Conservation (phyloP, 805 yeast species). For the Pichia rugopelliculosa region DNA sequence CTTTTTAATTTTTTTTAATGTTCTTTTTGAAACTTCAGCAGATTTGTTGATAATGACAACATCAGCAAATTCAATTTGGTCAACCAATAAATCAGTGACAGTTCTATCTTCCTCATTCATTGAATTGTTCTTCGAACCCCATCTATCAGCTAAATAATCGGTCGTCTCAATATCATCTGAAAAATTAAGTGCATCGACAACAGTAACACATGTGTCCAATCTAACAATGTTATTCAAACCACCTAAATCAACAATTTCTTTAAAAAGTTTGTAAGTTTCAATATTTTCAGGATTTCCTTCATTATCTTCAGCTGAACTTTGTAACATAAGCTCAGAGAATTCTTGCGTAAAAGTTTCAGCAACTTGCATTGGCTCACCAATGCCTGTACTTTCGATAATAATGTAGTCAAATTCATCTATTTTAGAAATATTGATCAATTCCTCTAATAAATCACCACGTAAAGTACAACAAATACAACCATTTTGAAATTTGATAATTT, state of each 20-base stretch:
- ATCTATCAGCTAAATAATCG: constrained; percentile 35
- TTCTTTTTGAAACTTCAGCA: constrained; percentile 23
- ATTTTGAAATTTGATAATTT: constrained; percentile 38
- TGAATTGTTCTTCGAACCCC: constrained; percentile 28
- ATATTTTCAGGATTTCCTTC: constrained; percentile 8
- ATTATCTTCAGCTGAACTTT: constrained; percentile 3
- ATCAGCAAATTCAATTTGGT: constrained; percentile 41
- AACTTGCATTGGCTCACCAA: constrained; percentile 44
- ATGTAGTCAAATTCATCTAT: constrained; percentile 34
- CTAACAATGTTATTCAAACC: constrained; percentile 34
- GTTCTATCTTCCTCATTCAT: constrained; percentile 37
- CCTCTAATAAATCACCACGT: constrained; percentile 40
- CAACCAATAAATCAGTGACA: constrained; percentile 38
- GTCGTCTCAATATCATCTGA: constrained; percentile 36
- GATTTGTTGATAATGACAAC: constrained; percentile 37
- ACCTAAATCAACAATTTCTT: constrained; percentile 30
- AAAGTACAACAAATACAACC: constrained; percentile 45
- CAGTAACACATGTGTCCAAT: constrained; percentile 41
- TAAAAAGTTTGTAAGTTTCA: constrained; percentile 11
- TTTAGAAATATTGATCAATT: constrained; percentile 31
- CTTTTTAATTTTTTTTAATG: constrained; percentile 24
- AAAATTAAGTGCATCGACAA: constrained; percentile 37
- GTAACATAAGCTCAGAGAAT: constrained; percentile 30
- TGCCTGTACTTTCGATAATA: constrained; percentile 40
- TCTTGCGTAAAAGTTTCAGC: constrained; percentile 42